Evolutionary conservation across 148 eudicot genomes (phyloP).

Genomic region (Silene latifolia): DNA sequence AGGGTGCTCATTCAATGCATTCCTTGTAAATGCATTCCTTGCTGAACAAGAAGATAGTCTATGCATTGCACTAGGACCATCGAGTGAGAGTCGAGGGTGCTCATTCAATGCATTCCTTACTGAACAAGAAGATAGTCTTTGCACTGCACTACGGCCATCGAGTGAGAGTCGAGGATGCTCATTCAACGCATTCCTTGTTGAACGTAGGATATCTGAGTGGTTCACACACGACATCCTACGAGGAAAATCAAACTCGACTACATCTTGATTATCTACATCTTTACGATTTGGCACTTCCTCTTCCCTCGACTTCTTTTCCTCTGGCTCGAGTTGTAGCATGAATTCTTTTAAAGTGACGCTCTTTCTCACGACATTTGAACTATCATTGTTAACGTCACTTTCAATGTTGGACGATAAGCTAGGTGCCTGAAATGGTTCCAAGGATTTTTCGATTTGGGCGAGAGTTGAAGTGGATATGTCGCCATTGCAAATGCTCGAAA

Average conservation of each 20-base stretch:
- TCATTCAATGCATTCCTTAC: constrained; percentile 74
- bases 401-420: constrained; percentile 16
- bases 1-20: constrained; percentile 77
- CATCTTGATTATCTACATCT: constrained; percentile 10
- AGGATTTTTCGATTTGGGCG: constrained; percentile 28
- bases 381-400: not conserved
- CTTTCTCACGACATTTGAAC: constrained; percentile 13
- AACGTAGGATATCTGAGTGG: constrained; percentile 69
- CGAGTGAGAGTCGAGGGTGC: constrained; percentile 87
- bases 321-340: constrained; percentile 70
- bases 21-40: too few species aligned
- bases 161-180: constrained; percentile 91
- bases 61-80: constrained; percentile 37
- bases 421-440: constrained; percentile 14
- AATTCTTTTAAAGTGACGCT: constrained; percentile 75
- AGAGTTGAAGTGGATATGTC: constrained; percentile 71
- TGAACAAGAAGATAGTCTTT: constrained; percentile 32
- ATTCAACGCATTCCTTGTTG: constrained; percentile 67
- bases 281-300: constrained; percentile 23
- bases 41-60: constrained; percentile 30
- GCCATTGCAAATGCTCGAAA: constrained; percentile 49
- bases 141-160: constrained; percentile 80
- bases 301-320: constrained; percentile 53
- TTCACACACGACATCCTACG: constrained; percentile 89
- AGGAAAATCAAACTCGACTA: constrained; percentile 13